Percentiles rank a stretch among this genome's conserved stretches.
phyloP scores from a whole-genome alignment of 2,329 filamentous ascomycete species.

The Penicillium sumatraense region DNA sequence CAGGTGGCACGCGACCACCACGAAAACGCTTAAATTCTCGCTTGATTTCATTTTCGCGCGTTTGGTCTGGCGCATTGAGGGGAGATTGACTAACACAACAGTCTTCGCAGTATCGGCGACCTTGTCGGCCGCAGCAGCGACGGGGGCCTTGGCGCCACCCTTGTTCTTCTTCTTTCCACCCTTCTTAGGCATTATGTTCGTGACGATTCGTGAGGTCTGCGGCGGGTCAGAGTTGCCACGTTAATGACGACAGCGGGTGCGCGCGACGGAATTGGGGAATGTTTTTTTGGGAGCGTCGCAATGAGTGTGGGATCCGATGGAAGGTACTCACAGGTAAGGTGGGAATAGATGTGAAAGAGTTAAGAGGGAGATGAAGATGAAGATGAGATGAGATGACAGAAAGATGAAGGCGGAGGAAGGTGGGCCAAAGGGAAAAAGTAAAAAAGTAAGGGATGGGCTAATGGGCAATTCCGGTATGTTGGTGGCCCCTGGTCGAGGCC shows the following conservation, averaged over 20 bases:
- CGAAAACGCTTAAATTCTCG: neutral
- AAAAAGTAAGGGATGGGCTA: conserved; percentile 17
- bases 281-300: no score
- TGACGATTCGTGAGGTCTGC: conserved; percentile 13
- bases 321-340: conserved; percentile 2
- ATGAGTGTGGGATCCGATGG: neutral
- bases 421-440: conserved; percentile 1
- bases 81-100: conserved; percentile 35
- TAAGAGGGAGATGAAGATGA: neutral
- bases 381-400: conserved; percentile 11
- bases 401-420: conserved; percentile 3
- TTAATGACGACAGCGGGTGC: conserved; percentile 16
- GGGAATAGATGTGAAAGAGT: conserved; percentile 3
- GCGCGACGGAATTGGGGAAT: neutral
- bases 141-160: conserved; percentile 31
- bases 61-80: neutral
- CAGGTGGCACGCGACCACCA: conserved; percentile 21
- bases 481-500: neutral
- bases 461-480: conserved; percentile 16
- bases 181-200: conserved; percentile 39
- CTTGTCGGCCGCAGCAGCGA: conserved; percentile 31
- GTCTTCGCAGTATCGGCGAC: conserved; percentile 31
- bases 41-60: neutral
- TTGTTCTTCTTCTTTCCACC: conserved; percentile 39
- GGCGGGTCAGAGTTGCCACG: conserved; percentile 18